Base-by-base conservation (phyloP, 2,329 filamentous ascomycete genomes). In the Aspergillus fijiensis region DNA sequence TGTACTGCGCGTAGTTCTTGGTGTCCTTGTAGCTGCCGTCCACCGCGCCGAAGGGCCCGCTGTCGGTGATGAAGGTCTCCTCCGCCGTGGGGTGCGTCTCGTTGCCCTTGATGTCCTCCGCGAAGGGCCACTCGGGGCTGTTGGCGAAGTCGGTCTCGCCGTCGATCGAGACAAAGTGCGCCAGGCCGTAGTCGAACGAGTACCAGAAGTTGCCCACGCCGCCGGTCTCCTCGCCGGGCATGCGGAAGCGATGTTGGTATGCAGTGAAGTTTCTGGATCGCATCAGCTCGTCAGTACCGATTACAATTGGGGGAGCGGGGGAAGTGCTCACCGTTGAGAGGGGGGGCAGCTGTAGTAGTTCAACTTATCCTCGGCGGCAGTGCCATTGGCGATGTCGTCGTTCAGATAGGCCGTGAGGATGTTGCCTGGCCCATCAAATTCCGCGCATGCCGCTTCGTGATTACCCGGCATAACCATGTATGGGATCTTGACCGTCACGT, bases 131-230 rank as follows among this genome's bases (percentile, higher is more conserved):
- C 52, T 79, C 74, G 7, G 81, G 81, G 60, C 75, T 79, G 68
- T 81, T 72, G 51, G 80, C 75, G 63, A 78, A 83, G 67, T 84
- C 81, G 42, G 81, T 84, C 67, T 83, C 81, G 19, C 73, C 76
- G 52, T 83, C 73, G 29, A 84, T 69, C 19, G 77, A 71, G 62
- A 83, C 70, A 60, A 83, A 83, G 66, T 84, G 81, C 2, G 79
- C 81, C n/a, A 82, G 72, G 25, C 81, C 81, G 63, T 83, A 83
- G 72, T 84, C 81, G 64, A 83, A 84, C 1, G 79, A 82, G 70
- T 84, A 83, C 81, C 81, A 83, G 65, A 83, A 80, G 74, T 82
- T 83, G 55, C 79, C 74, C 10, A 82, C 79, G 35, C 81, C 81
- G 4, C 78, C 78, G 10, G 74, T 75, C 63, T 83, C 80, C 1